phyloP scores from a whole-genome alignment of 139 green algal genomes.

The Mychonastes homosphaera region DNA sequence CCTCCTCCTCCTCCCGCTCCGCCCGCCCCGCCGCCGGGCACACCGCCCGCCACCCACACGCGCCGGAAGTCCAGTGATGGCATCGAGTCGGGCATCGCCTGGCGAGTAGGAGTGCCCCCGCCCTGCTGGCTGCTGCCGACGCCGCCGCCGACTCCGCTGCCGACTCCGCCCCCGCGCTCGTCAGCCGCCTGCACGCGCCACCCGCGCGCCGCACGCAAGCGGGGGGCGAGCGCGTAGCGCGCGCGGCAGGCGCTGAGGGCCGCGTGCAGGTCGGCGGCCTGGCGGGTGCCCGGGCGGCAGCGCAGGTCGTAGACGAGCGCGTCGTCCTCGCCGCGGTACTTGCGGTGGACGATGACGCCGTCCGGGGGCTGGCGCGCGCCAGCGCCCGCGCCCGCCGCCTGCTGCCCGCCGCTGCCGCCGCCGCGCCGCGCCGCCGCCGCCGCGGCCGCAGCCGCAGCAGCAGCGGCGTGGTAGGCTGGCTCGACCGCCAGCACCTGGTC shows the following conservation, averaged over 20 bases:
- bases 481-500: constrained; percentile 35
- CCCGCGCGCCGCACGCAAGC: constrained; percentile 22
- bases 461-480: constrained; percentile 34
- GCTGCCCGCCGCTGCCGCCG: no score
- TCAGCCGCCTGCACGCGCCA: constrained; percentile 21
- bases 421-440: no score
- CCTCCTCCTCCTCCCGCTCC: no score
- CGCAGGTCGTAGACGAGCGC: constrained; percentile 53
- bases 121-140: constrained; percentile 5
- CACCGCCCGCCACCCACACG: constrained; percentile 17
- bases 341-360: constrained; percentile 59
- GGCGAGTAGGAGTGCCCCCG: constrained; percentile 12
- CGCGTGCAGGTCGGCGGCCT: constrained; percentile 39
- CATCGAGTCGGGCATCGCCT: constrained; percentile 38
- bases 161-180: not conserved
- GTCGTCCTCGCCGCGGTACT: constrained; percentile 40
- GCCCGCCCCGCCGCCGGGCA: no score
- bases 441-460: no score
- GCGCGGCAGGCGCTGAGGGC: constrained; percentile 21
- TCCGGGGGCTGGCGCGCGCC: constrained; percentile 34
- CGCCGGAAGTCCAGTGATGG: constrained; percentile 38
- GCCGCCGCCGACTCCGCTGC: not conserved
- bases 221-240: constrained; percentile 28
- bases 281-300: constrained; percentile 39
- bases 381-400: not conserved